phyloP scores from a whole-genome alignment of 805 yeast genomes.

The Naumovozyma dairenensis region DNA sequence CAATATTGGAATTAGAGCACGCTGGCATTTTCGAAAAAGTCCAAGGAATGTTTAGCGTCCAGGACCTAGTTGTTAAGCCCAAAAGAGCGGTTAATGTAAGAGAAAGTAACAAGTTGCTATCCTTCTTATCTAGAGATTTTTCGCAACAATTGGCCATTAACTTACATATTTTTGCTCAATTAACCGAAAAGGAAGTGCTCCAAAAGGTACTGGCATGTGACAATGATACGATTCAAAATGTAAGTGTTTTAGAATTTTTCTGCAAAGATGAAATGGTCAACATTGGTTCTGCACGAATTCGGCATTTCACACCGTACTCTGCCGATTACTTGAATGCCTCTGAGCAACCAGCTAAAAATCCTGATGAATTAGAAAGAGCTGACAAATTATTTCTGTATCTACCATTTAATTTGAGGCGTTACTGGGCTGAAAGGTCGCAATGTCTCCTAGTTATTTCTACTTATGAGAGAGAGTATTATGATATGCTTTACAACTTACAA shows the following conservation, averaged over 20 bases:
- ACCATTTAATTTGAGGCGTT: slow-evolving; percentile 55
- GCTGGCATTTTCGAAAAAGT: slow-evolving; percentile 59
- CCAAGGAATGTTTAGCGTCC: slow-evolving; percentile 45
- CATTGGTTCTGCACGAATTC: slow-evolving; percentile 44
- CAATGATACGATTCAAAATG: slow-evolving; percentile 39
- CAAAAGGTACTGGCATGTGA: slow-evolving; percentile 52
- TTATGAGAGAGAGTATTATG: slow-evolving; percentile 58
- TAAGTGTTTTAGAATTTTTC: slow-evolving; percentile 59
- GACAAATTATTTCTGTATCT: slow-evolving; percentile 62
- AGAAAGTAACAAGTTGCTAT: slow-evolving; percentile 33
- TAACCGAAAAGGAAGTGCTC: slow-evolving; percentile 46
- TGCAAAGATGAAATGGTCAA: slow-evolving; percentile 56
- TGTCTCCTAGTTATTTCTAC: slow-evolving; percentile 46
- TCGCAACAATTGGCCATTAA: slow-evolving; percentile 78
- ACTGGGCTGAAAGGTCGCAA: slow-evolving; percentile 66
- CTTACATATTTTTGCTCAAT: slow-evolving; percentile 49
- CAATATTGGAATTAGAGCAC: slow-evolving; percentile 39
- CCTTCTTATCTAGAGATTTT: slow-evolving; percentile 57
- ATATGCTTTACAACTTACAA: slow-evolving; percentile 45
- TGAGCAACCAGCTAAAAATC: slow-evolving; percentile 33
- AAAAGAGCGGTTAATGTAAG: slow-evolving; percentile 27
- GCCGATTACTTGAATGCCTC: slow-evolving; percentile 34
- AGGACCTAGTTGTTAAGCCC: slow-evolving; percentile 30
- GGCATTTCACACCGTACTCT: slow-evolving; percentile 56
- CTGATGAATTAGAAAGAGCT: slow-evolving; percentile 47